Evolutionary conservation across 805 yeast genomes (phyloP).

Genomic region (Torulaspora franciscae): DNA sequence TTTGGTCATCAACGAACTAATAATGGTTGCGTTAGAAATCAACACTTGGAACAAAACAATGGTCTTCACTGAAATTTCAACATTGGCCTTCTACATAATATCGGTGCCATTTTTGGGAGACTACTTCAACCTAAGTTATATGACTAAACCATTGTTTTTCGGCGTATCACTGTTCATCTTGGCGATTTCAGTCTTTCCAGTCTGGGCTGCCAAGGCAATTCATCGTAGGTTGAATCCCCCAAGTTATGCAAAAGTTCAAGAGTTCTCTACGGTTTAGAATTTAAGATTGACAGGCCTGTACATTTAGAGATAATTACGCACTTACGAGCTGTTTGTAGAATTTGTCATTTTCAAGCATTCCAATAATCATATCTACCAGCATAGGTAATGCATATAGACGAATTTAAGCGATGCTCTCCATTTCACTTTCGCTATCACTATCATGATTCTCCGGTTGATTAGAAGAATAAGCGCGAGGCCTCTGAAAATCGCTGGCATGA

Average conservation of each 20-base stretch:
- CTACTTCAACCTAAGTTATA: slow-evolving; percentile 72
- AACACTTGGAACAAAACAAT: slow-evolving; percentile 85
- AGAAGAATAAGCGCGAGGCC: slow-evolving; percentile 37
- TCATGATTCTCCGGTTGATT: slow-evolving; percentile 20
- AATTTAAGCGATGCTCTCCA: slow-evolving; percentile 14
- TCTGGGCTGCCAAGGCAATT: slow-evolving; percentile 77
- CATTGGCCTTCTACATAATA: slow-evolving; percentile 59
- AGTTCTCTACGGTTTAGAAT: slow-evolving; percentile 39
- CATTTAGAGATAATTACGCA: background rate
- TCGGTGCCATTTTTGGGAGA: slow-evolving; percentile 82
- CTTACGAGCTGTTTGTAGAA: background rate
- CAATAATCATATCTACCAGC: background rate
- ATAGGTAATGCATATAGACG: slow-evolving; percentile 5
- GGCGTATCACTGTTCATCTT: slow-evolving; percentile 69
- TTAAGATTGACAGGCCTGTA: background rate
- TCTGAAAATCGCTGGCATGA: slow-evolving; percentile 80
- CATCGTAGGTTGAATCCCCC: slow-evolving; percentile 84
- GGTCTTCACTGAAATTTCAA: slow-evolving; percentile 66
- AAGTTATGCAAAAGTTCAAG: slow-evolving; percentile 94
- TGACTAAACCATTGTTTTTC: slow-evolving; percentile 51
- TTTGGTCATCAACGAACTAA: slow-evolving; percentile 74
- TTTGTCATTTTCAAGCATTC: background rate
- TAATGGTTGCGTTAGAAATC: slow-evolving; percentile 90
- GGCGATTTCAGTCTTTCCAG: slow-evolving; percentile 73
- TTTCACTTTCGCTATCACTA: slow-evolving; percentile 24